Evolutionary conservation across 768 basidiomycete species (phyloP), one percentile per base, ranked within the genome.

Genomic region (Coprinopsis sp.): DNA sequence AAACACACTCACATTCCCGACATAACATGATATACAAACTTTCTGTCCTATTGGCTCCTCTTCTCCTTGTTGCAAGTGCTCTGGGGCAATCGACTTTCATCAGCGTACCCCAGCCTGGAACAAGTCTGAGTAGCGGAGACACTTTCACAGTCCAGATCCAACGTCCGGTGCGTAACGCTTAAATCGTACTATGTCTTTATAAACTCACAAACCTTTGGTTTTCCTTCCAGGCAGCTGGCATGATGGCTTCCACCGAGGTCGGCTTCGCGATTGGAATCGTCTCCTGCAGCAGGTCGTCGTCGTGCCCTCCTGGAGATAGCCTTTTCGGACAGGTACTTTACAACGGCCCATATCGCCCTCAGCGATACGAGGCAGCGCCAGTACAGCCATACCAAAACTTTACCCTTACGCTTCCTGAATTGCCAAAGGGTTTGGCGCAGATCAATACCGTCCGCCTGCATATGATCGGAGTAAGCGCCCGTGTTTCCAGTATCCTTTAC

Each of bases 91-190:
- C 47, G 7, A 64, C 62, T 3, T 18, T 13, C 12, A 74, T 82
- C 28, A 70, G 70, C 7, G 57, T 58, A 18, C 79, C 79, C 4
- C 52, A 61, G 4, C 54, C 60, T 2, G 66, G 64, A 3, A 47
- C 64, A 2, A 43, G 55, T 10, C 64, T 79, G 8, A 40, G 29
- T 6, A 51, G 69, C 23, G 78, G 78, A 4, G 54, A 51, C 5
- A 53, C 55, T 8, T 31, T 80, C 27, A 67, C 58, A 3, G 71
- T 79, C 3, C 70, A 76, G 51, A 55, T 81, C 6, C 72, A 73
- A 46, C 64, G 67, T 43, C 75, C 74, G 3, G 78, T 79, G 4
- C n/a, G 25, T 40, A 76, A n/a, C n/a, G n/a, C n/a, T n/a, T n/a
- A 73, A 40, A 61, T 6, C 54, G 73, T 19, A 61, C 70, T 2